These are phyloP conservation scores for Eutrema heterophyllum DNA, from an alignment of 345 rosid genomes.

Conservation along the genomic window DNA sequence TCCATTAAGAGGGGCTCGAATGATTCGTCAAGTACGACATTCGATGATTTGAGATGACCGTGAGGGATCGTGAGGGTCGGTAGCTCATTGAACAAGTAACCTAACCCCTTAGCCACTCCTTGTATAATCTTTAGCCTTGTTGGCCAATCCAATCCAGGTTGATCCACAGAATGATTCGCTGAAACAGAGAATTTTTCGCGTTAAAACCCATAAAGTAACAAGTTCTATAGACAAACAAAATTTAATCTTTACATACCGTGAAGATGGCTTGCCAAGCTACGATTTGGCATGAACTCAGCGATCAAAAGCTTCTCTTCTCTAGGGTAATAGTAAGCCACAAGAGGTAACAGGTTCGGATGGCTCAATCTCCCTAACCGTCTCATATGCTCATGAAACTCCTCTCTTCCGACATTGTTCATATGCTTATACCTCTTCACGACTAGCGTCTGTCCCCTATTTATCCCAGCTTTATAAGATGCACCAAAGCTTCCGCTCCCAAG, in stretches of 20 bases:
- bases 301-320: conserved; percentile 74
- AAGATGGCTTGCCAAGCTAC: conserved; percentile 69
- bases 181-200: conserved; percentile 17
- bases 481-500: conserved; percentile 84
- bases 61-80: conserved; percentile 54
- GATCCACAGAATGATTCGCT: conserved; percentile 50
- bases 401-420: conserved; percentile 66
- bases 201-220: background rate
- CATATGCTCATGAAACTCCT: conserved; percentile 67
- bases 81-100: conserved; percentile 53
- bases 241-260: conserved; percentile 43
- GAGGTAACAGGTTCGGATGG: conserved; percentile 56
- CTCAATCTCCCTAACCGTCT: conserved; percentile 50
- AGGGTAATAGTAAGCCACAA: conserved; percentile 59
- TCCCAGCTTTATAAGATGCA: conserved; percentile 61
- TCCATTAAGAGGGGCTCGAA: conserved; percentile 54
- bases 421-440: conserved; percentile 82
- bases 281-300: conserved; percentile 42
- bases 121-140: conserved; percentile 55
- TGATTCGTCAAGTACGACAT: conserved; percentile 51
- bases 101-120: conserved; percentile 65
- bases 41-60: conserved; percentile 80
- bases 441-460: conserved; percentile 30
- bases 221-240: background rate
- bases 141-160: conserved; percentile 54